Base-by-base conservation (phyloP, 1,139 yeast species). In the Casaregolazyma lundiana region DNA sequence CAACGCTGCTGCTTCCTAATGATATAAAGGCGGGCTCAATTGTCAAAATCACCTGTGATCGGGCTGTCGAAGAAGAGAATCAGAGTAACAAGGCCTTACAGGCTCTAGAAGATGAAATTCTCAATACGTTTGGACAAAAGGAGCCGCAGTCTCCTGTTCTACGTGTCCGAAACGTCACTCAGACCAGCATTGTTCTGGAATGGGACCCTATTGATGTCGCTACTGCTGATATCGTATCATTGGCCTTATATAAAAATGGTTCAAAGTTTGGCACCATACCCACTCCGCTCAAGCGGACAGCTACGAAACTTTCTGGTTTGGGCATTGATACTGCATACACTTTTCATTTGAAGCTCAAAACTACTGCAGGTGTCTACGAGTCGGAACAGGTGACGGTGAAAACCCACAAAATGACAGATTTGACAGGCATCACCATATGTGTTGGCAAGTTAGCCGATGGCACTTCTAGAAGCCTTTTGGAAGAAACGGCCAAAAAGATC, bases 381-480 rank as follows among this genome's bases (percentile, higher is more conserved):
- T 85, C 96, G 5, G 84, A 88, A 37, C 69, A 70, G 29, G 66
- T 92, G 35, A 77, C 76, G 46, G 80, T 90, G 9, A 82, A 78
- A 49, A 92, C 98, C 6, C 97, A 90, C 64, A 90, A 89, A 63
- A 90, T 92, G 97, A 90, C 97, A 0, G 97, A 92, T 65, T 73
- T 94, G 58, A 77, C 89, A 1, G 99, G 99, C 50, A 88, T 92
- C 50, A 88, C 95, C 1, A 85, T 88, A 2, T 92, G 98, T 64
- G 66, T 89, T 46, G 97, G 98, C 22, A 86, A 85, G 44, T 73
- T 92, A 48, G 80, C 78, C 45, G 58, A 54, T 22, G 53, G 63
- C 16, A 72, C 80, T 15, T 69, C 79, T 1, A 65, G 67, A 16
- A 74, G 72, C 2, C 95, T 87, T 53, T 77, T 92, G 53, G 78